A percentile compares a stretch with the other conserved stretches of the same genome.
These are phyloP conservation scores for Rhizophagus sp. DNA, from an alignment of 192 early-diverging fungal species.

Conservation along the genomic window DNA sequence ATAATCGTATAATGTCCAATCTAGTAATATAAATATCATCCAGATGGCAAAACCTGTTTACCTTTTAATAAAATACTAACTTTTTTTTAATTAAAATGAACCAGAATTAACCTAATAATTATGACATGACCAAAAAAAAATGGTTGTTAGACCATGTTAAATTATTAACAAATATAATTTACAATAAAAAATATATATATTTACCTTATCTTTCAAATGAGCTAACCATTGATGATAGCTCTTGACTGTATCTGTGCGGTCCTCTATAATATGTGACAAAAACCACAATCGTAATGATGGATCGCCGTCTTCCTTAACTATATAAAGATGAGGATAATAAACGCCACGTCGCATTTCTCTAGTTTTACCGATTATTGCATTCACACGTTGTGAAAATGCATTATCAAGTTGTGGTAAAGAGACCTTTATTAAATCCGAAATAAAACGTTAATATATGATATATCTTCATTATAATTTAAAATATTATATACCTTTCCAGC, in stretches of 20 bases:
- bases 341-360: slow-evolving; percentile 67
- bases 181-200: background rate
- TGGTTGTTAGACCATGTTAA: background rate
- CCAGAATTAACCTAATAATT: background rate
- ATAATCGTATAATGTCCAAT: background rate
- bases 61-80: background rate
- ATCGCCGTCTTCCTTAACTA: slow-evolving; percentile 94
- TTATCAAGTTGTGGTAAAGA: slow-evolving; percentile 69
- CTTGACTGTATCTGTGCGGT: slow-evolving; percentile 77
- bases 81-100: background rate
- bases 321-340: slow-evolving; percentile 73
- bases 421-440: slow-evolving; percentile 43
- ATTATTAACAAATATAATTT: background rate
- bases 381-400: slow-evolving; percentile 70
- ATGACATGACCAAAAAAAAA: background rate
- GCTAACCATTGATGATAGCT: slow-evolving; percentile 78
- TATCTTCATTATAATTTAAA: background rate
- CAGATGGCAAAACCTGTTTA: background rate
- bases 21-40: background rate
- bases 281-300: slow-evolving; percentile 80
- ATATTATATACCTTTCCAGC: slow-evolving; percentile 68
- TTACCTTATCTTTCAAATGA: slow-evolving; percentile 72
- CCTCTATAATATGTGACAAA: slow-evolving; percentile 88
- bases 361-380: slow-evolving; percentile 75
- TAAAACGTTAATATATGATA: background rate